A percentile compares a stretch with the other conserved stretches of the same genome.
phyloP scores from a whole-genome alignment of 331 rosid species.

The Cydonia oblonga region DNA sequence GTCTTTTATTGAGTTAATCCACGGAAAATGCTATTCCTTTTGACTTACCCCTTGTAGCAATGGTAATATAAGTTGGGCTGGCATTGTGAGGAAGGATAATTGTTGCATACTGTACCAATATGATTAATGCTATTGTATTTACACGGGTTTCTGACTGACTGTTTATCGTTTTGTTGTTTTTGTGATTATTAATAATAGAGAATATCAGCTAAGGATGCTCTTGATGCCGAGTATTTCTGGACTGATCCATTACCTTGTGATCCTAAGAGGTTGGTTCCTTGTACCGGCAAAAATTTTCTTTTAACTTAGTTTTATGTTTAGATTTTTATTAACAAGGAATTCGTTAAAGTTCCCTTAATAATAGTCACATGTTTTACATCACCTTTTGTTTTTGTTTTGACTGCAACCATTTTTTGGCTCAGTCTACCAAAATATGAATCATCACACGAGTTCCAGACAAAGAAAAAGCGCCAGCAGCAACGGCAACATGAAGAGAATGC shows the following conservation, averaged over 20 bases:
- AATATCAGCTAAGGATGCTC: slow-evolving; percentile 90
- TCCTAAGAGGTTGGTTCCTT: slow-evolving; percentile 64
- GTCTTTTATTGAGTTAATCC: background rate
- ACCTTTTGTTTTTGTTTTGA: background rate
- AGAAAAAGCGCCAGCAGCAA: slow-evolving; percentile 59
- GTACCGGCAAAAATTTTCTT: background rate
- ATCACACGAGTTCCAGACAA: slow-evolving; percentile 95
- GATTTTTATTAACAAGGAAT: too few species aligned
- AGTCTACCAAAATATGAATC: slow-evolving; percentile 91
- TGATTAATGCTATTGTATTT: background rate
- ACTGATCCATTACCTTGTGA: slow-evolving; percentile 93
- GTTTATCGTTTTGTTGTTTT: background rate
- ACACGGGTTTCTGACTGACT: background rate
- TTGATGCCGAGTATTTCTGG: slow-evolving; percentile 98
- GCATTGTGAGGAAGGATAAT: background rate
- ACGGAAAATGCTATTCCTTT: background rate
- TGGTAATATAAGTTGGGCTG: background rate
- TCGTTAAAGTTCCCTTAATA: too few species aligned
- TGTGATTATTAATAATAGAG: slow-evolving; percentile 31
- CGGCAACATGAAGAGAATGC: slow-evolving; percentile 42
- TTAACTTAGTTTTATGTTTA: background rate
- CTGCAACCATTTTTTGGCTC: background rate
- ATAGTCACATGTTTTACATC: background rate
- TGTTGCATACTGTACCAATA: background rate
- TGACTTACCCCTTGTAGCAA: background rate